Evolutionary conservation across 441 rosid genomes (phyloP).

Genomic region (Monsonia emarginata): DNA sequence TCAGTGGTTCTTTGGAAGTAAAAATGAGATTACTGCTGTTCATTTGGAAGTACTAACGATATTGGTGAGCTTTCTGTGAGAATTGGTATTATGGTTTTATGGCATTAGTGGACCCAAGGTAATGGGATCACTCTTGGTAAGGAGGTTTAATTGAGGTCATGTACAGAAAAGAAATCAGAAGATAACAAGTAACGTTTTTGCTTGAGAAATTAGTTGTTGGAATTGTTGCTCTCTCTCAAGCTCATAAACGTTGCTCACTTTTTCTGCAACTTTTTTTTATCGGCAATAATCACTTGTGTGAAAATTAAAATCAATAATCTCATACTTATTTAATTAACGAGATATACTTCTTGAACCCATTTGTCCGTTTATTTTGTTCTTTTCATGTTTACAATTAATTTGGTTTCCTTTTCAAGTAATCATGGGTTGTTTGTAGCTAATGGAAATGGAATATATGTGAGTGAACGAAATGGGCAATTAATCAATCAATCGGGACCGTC

Average conservation of each 20-base stretch:
- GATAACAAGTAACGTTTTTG: background rate
- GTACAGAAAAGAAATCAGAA: slow-evolving; percentile 4
- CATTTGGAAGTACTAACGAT: slow-evolving; percentile 74
- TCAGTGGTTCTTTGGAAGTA: slow-evolving; percentile 73
- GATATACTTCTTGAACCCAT: too few relatives aligned
- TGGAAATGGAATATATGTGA: background rate
- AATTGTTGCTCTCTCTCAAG: slow-evolving; percentile 7
- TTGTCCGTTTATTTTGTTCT: too few relatives aligned
- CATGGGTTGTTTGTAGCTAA: background rate
- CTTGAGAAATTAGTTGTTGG: slow-evolving; percentile 4
- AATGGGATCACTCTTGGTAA: background rate
- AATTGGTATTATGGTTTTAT: slow-evolving; percentile 12
- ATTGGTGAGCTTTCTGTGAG: slow-evolving; percentile 48
- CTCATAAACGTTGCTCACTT: background rate
- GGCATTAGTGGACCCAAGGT: slow-evolving; percentile 11
- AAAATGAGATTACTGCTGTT: slow-evolving; percentile 69
- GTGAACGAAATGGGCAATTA: background rate
- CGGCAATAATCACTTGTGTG: too few relatives aligned
- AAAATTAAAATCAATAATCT: too few relatives aligned
- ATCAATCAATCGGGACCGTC: background rate
- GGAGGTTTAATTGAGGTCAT: background rate
- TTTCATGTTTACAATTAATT: too few relatives aligned
- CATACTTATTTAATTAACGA: too few relatives aligned
- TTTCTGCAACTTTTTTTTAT: background rate
- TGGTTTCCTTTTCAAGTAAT: background rate